Conservation (phyloP, 23 red algal species). For the Cyanidioschyzon merolae region DNA sequence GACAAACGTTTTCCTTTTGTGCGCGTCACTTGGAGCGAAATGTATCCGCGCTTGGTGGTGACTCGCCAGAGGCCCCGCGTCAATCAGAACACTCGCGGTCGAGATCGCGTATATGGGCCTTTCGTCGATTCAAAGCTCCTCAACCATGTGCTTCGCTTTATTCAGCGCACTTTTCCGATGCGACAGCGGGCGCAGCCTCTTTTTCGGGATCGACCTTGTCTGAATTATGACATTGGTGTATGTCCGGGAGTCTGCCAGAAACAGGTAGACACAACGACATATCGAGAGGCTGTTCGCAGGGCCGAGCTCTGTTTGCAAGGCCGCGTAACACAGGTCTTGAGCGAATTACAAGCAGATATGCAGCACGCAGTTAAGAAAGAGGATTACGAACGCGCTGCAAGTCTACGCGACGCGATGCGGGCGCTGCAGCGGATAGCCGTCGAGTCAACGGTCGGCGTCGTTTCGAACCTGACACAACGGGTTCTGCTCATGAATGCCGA, state of each 20-base stretch:
- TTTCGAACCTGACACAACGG: background rate
- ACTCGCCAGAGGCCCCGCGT: conserved; percentile 9
- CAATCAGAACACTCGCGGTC: background rate
- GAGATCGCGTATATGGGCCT: conserved; percentile 53
- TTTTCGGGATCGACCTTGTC: conserved; percentile 42
- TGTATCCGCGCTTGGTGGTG: conserved; percentile 43
- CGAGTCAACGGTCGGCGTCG: conserved; percentile 5
- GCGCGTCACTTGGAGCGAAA: conserved; percentile 38
- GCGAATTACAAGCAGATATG: conserved; percentile 34
- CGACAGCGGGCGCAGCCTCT: conserved; percentile 36
- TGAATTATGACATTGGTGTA: conserved; percentile 62
- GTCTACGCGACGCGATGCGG: conserved; percentile 24
- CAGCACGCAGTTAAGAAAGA: background rate
- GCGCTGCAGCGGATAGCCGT: background rate
- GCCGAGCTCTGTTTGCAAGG: conserved; percentile 51
- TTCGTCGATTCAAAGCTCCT: conserved; percentile 41
- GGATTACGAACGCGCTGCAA: conserved; percentile 42
- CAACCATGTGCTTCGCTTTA: conserved; percentile 21
- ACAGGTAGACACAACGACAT: conserved; percentile 29
- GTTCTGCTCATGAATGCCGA: background rate
- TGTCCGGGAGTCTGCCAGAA: conserved; percentile 74
- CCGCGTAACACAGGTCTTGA: conserved; percentile 27
- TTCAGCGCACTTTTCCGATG: conserved; percentile 41
- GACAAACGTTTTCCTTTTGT: conserved; percentile 69
- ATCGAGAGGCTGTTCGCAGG: conserved; percentile 27